These are phyloP conservation scores for Termitomyces bulborhizus DNA, from an alignment of 768 basidiomycete species.

Conservation along the genomic window DNA sequence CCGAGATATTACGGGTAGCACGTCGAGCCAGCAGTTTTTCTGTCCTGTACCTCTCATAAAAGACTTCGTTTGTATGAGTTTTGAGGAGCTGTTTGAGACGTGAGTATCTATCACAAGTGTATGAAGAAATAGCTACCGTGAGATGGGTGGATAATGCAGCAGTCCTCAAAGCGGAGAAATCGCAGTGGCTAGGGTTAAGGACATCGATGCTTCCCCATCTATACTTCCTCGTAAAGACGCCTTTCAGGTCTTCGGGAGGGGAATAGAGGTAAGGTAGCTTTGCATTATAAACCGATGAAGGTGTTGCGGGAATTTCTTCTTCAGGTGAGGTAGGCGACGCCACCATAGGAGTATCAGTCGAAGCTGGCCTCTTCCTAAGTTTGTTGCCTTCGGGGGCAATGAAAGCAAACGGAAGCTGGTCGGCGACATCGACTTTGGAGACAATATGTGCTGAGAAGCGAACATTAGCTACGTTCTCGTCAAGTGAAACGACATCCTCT, in stretches of 20 bases:
- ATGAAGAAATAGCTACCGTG: slow-evolving; percentile 45
- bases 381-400: slow-evolving; percentile 63
- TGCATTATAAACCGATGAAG: slow-evolving; percentile 28
- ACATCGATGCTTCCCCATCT: slow-evolving; percentile 90
- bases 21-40: slow-evolving; percentile 86
- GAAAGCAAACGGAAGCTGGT: slow-evolving; percentile 71
- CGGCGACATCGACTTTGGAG: slow-evolving; percentile 50
- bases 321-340: slow-evolving; percentile 28
- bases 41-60: slow-evolving; percentile 91
- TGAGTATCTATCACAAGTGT: neutral
- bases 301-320: slow-evolving; percentile 34
- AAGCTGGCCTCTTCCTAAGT: slow-evolving; percentile 31
- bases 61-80: slow-evolving; percentile 76
- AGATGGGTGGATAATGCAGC: slow-evolving; percentile 81
- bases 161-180: slow-evolving; percentile 80
- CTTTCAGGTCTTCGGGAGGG: slow-evolving; percentile 64
- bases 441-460: slow-evolving; percentile 71
- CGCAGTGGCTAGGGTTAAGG: slow-evolving; percentile 79
- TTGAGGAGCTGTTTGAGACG: slow-evolving; percentile 57
- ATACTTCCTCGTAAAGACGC: slow-evolving; percentile 72
- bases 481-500: slow-evolving; percentile 50
- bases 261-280: slow-evolving; percentile 39
- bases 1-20: slow-evolving; percentile 72
- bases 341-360: slow-evolving; percentile 23
- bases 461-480: slow-evolving; percentile 70